phyloP scores from a whole-genome alignment of 2,329 filamentous ascomycete genomes.

The Pseudofabraea citricarpa region DNA sequence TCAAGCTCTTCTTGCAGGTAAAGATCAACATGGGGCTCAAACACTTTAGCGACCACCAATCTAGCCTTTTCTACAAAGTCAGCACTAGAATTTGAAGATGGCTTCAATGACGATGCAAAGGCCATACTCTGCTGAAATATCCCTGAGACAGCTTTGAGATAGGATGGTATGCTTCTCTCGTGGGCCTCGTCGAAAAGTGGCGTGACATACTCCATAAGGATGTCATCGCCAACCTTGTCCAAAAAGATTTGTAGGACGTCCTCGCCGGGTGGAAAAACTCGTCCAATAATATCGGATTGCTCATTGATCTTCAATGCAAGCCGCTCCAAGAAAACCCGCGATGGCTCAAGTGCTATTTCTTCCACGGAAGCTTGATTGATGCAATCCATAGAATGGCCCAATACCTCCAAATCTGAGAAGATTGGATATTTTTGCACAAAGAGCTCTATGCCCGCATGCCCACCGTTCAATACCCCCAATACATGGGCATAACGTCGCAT shows the following conservation, averaged over 20 bases:
- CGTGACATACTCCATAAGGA: constrained; percentile 80
- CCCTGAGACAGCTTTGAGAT: constrained; percentile 80
- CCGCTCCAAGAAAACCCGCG: constrained; percentile 73
- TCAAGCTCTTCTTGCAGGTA: constrained; percentile 91
- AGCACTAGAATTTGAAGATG: constrained; percentile 57
- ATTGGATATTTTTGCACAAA: constrained; percentile 88
- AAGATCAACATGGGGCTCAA: constrained; percentile 89
- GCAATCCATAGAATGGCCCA: constrained; percentile 76
- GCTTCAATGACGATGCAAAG: constrained; percentile 66
- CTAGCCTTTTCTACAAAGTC: constrained; percentile 62
- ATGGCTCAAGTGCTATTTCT: constrained; percentile 73
- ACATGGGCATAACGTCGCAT: constrained; percentile 91
- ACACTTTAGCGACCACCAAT: constrained; percentile 65
- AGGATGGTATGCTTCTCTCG: constrained; percentile 66
- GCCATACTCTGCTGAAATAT: constrained; percentile 82
- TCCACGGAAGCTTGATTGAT: constrained; percentile 63
- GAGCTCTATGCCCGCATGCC: constrained; percentile 70
- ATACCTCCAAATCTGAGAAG: constrained; percentile 66
- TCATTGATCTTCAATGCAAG: constrained; percentile 75
- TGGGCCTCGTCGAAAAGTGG: constrained; percentile 85
- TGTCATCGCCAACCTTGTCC: constrained; percentile 76
- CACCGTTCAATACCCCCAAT: constrained; percentile 75
- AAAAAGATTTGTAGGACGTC: constrained; percentile 74
- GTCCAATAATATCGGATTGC: constrained; percentile 72
- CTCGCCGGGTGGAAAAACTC: constrained; percentile 69